These are phyloP conservation scores for Myxozyma vanderwaltii DNA, from an alignment of 805 yeast genomes.

Conservation along the genomic window DNA sequence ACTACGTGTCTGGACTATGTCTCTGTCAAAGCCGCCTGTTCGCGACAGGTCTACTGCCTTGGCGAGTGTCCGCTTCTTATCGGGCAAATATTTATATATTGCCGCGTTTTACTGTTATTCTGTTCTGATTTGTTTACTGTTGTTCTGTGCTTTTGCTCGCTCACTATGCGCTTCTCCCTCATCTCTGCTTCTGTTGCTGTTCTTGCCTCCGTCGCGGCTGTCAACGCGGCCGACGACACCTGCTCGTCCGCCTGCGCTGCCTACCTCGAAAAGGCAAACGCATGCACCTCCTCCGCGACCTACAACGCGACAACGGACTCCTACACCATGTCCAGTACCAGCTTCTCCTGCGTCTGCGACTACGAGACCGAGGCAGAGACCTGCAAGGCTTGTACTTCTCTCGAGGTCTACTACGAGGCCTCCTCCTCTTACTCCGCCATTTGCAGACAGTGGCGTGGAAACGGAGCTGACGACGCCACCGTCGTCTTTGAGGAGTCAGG, in stretches of 20 bases:
- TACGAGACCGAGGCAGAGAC: background rate
- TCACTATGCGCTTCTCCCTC: background rate
- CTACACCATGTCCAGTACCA: background rate
- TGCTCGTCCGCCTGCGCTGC: background rate
- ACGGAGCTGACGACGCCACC: background rate
- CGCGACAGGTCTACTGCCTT: no score
- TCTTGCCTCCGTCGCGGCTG: background rate
- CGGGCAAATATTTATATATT: background rate
- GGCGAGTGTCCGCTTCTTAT: no score
- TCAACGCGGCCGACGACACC: background rate
- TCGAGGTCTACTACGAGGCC: background rate
- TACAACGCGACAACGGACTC: background rate
- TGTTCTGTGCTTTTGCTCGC: background rate
- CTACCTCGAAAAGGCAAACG: background rate
- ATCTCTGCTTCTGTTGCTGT: background rate
- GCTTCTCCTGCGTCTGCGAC: background rate
- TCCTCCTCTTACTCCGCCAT: background rate
- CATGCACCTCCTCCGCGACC: background rate
- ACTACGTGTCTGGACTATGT: no score
- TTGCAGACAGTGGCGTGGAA: background rate
- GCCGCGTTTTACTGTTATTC: background rate
- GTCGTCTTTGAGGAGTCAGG: background rate
- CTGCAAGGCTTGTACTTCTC: background rate
- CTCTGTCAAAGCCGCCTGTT: no score
- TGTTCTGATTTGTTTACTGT: background rate